Base-by-base conservation (phyloP, 1,284 basidiomycete genomes). In the Xerocomus nothofagi region DNA sequence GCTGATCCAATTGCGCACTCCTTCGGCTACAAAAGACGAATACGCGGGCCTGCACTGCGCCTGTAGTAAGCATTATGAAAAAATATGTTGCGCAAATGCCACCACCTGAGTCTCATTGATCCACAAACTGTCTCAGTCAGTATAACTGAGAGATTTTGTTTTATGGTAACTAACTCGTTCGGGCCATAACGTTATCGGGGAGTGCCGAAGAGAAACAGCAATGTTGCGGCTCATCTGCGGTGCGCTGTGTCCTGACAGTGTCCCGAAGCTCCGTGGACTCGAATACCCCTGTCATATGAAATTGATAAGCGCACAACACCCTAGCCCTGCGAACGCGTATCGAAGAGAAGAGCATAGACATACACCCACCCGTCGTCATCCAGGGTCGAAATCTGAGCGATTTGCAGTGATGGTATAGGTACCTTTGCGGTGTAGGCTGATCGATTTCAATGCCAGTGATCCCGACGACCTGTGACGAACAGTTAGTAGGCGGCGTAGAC, bases 271-370 rank as follows among this genome's bases (percentile, higher is more conserved):
- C 54, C 58, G 38, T 61, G 47, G 47, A 38, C 34, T 3, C 41
- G 34, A 40, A 34, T 31, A 39, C 30, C 11, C 36, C 24, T 15
- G 37, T 31, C 17, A 47, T 47, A 45, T 53, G 50, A 51, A 65
- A 49, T 63, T 44, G 37, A 49, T 44, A 39, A 51, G 44, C 32
- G 41, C 30, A 27, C 18, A 39, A 26, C n/a, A 39, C 21, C 57
- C 17, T 42, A 15, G 27, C 32, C 39, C 46, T 53, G 41, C 42
- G 21, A 42, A 43, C 29, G 27, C 20, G 17, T 39, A 24, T 39
- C 32, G 21, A 44, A 29, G 29, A 18, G 46, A 21, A 33, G 37
- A 21, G 1, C 15, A 27, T 6, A n/a, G 39, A 33, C 26, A n/a
- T 20, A 21, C 31, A 49, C 40, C 46, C 38, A 40, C 48, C 23